phyloP scores from a whole-genome alignment of 106 monocot species.

The Acanthochlamys bracteata region DNA sequence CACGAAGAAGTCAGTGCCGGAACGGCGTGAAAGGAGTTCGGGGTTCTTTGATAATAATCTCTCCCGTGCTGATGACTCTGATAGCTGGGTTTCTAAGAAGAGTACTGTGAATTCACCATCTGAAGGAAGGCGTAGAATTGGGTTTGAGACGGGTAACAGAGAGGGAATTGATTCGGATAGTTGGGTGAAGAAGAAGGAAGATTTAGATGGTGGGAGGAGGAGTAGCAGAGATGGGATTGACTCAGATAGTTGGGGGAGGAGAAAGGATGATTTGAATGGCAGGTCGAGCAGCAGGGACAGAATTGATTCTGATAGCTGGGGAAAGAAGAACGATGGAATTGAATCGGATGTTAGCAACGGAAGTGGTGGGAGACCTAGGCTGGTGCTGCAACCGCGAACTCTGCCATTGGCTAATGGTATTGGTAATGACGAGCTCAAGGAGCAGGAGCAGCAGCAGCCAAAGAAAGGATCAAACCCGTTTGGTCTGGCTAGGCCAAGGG shows the following conservation, averaged over 20 bases:
- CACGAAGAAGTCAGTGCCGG: conserved; percentile 32
- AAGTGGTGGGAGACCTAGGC: conserved; percentile 50
- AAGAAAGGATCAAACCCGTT: conserved; percentile 70
- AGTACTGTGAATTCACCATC: conserved; percentile 7
- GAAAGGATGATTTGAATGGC: not conserved
- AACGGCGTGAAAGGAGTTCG: conserved; percentile 34
- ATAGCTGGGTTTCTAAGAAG: conserved; percentile 72
- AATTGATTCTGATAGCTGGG: not conserved
- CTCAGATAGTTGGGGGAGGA: not conserved
- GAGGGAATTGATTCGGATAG: conserved; percentile 15
- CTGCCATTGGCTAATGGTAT: conserved; percentile 35
- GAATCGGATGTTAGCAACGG: conserved; percentile 26
- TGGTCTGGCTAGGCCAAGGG: conserved; percentile 72
- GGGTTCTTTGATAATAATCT: conserved; percentile 45
- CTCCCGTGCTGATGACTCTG: conserved; percentile 60
- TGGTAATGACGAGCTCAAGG: conserved; percentile 3
- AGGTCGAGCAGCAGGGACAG: conserved; percentile 34
- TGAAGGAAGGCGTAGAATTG: conserved; percentile 19
- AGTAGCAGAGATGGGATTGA: conserved; percentile 35
- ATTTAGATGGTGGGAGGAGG: not conserved
- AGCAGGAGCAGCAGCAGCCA: not conserved
- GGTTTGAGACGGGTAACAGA: conserved; percentile 40
- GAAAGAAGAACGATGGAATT: not conserved
- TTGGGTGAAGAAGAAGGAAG: not conserved
- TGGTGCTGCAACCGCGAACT: conserved; percentile 66